phyloP scores from a whole-genome alignment of 805 yeast species.

The Candida krabiensis region DNA sequence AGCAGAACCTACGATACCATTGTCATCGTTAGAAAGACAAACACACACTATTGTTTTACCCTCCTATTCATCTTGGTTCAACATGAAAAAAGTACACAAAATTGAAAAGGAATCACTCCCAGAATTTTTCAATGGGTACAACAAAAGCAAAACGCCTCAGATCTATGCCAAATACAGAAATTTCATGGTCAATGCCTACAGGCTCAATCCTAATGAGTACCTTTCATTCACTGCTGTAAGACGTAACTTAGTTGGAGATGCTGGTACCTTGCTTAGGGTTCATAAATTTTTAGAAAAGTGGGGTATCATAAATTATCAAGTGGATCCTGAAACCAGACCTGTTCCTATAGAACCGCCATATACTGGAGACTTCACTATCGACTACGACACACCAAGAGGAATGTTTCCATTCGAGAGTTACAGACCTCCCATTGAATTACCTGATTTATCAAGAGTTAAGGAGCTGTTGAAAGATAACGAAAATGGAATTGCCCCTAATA shows the following conservation, averaged over 20 bases:
- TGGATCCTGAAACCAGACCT: constrained; percentile 75
- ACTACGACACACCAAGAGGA: constrained; percentile 88
- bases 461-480: constrained; percentile 15
- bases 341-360: constrained; percentile 67
- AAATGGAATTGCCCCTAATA: constrained; percentile 6
- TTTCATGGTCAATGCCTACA: constrained; percentile 83
- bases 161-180: constrained; percentile 81
- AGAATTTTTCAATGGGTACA: constrained; percentile 68
- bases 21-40: constrained; percentile 41
- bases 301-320: constrained; percentile 94
- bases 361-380: constrained; percentile 74
- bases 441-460: constrained; percentile 32
- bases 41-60: constrained; percentile 85
- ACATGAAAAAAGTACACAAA: constrained; percentile 65
- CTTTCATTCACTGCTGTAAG: constrained; percentile 88
- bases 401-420: constrained; percentile 87
- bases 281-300: constrained; percentile 83
- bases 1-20: constrained; percentile 16
- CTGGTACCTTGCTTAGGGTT: constrained; percentile 80
- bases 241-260: constrained; percentile 89
- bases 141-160: constrained; percentile 76
- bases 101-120: constrained; percentile 85
- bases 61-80: constrained; percentile 86
- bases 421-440: constrained; percentile 57
- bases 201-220: constrained; percentile 87